Evolutionary conservation across 176 grass and related monocot species (phyloP).

Genomic region (Metroxylon sagu): DNA sequence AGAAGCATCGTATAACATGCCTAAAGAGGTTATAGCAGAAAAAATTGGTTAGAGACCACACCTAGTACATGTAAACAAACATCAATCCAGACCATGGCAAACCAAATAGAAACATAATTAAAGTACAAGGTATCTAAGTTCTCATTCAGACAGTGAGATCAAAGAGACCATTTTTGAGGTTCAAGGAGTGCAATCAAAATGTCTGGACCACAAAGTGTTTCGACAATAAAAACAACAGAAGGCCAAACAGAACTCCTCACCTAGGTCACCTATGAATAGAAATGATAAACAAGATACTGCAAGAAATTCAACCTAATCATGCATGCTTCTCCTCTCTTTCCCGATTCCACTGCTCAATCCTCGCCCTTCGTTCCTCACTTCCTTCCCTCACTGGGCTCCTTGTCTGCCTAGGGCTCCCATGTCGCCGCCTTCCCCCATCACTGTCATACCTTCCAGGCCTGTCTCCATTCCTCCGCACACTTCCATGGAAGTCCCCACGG

Average conservation of each 20-base stretch:
- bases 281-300: neutral
- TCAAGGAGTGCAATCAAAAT: slow-evolving; percentile 9
- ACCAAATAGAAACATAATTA: neutral
- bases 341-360: slow-evolving; percentile 22
- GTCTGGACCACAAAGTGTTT: neutral
- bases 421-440: slow-evolving; percentile 7
- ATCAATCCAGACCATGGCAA: neutral
- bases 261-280: neutral
- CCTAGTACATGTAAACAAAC: no score
- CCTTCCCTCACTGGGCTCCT: slow-evolving; percentile 14
- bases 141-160: neutral
- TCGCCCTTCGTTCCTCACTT: slow-evolving; percentile 20
- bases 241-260: neutral
- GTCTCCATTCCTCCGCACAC: neutral
- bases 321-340: slow-evolving; percentile 7
- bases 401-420: slow-evolving; percentile 4
- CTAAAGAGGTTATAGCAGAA: no score
- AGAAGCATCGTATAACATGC: no score
- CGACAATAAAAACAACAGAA: neutral
- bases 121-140: neutral
- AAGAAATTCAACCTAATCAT: neutral
- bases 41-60: no score
- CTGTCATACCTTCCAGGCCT: slow-evolving; percentile 12
- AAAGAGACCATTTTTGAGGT: neutral
- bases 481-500: neutral